A percentile compares a stretch with the other conserved stretches of the same genome.
These are phyloP conservation scores for Cephalotrichum gorgonifer DNA, from an alignment of 2,329 filamentous ascomycete species.

Conservation along the genomic window DNA sequence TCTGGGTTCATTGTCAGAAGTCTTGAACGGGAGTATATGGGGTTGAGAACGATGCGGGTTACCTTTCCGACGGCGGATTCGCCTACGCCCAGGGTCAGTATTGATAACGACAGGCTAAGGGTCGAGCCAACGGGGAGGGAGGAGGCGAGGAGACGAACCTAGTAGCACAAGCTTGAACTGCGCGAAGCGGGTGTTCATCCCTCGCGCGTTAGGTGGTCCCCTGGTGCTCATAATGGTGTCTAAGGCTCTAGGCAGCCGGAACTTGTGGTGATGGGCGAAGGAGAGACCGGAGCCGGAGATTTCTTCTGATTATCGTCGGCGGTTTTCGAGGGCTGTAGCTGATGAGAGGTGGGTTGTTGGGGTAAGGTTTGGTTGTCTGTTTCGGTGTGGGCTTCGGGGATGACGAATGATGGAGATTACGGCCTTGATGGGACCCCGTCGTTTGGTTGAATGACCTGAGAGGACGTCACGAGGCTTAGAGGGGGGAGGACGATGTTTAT, in stretches of 20 bases:
- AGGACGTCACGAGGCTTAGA: constrained; percentile 3
- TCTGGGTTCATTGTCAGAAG: constrained; percentile 43
- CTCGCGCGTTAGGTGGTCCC: constrained; percentile 55
- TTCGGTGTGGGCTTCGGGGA: neutral
- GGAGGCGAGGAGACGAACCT: constrained; percentile 43
- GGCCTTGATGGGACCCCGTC: constrained; percentile 1
- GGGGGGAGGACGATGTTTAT: neutral
- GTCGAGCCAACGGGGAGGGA: neutral
- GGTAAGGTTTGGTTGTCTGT: neutral
- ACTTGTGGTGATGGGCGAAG: neutral
- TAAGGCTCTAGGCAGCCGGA: neutral
- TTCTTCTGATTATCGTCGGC: neutral
- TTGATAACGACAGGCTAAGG: too few species aligned
- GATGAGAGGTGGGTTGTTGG: neutral
- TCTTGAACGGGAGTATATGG: neutral
- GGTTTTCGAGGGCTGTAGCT: neutral
- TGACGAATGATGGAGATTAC: constrained; percentile 2
- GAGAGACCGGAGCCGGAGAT: neutral
- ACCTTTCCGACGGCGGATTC: constrained; percentile 99
- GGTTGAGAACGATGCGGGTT: constrained; percentile 11
- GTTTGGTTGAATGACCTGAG: neutral
- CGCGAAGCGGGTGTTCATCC: constrained; percentile 76
- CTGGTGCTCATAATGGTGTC: constrained; percentile 66
- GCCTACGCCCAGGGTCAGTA: constrained; percentile 39
- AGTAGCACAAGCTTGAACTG: constrained; percentile 98